Evolutionary conservation across 345 rosid genomes (phyloP).

Genomic region (Murraya paniculata): DNA sequence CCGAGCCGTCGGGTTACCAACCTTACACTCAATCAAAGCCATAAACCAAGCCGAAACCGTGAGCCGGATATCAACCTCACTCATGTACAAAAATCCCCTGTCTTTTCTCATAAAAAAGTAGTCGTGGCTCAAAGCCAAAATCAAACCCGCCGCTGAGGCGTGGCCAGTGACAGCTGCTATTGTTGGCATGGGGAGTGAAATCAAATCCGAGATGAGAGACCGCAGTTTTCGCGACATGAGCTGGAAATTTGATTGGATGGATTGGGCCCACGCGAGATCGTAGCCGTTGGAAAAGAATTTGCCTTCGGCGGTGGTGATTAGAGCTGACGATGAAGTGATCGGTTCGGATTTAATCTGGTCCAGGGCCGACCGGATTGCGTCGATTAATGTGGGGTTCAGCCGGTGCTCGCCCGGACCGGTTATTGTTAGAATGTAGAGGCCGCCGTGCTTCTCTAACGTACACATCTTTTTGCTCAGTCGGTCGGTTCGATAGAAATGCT

Average conservation of each 20-base stretch:
- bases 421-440: slow-evolving; percentile 46
- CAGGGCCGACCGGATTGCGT: slow-evolving; percentile 41
- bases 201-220: slow-evolving; percentile 44
- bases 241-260: slow-evolving; percentile 25
- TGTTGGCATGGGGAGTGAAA: slow-evolving; percentile 66
- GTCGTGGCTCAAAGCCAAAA: slow-evolving; percentile 63
- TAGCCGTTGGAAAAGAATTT: slow-evolving; percentile 88
- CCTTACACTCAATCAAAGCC: slow-evolving; percentile 34
- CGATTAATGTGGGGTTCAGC: slow-evolving; percentile 46
- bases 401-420: slow-evolving; percentile 66
- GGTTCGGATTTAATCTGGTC: slow-evolving; percentile 37
- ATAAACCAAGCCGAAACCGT: slow-evolving; percentile 40
- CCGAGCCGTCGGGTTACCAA: slow-evolving; percentile 37
- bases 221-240: slow-evolving; percentile 40
- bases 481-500: background rate
- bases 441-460: slow-evolving; percentile 52
- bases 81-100: slow-evolving; percentile 70
- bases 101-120: slow-evolving; percentile 60
- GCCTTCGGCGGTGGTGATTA: slow-evolving; percentile 65
- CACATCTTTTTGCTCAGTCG: slow-evolving; percentile 23
- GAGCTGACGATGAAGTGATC: slow-evolving; percentile 42
- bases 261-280: slow-evolving; percentile 55
- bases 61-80: slow-evolving; percentile 62
- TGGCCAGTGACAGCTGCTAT: slow-evolving; percentile 71
- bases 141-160: slow-evolving; percentile 66